Percentiles rank a stretch among this genome's conserved stretches.
Evolutionary conservation across 2,329 filamentous ascomycete species (phyloP).

Genomic region (Fusarium sp.): DNA sequence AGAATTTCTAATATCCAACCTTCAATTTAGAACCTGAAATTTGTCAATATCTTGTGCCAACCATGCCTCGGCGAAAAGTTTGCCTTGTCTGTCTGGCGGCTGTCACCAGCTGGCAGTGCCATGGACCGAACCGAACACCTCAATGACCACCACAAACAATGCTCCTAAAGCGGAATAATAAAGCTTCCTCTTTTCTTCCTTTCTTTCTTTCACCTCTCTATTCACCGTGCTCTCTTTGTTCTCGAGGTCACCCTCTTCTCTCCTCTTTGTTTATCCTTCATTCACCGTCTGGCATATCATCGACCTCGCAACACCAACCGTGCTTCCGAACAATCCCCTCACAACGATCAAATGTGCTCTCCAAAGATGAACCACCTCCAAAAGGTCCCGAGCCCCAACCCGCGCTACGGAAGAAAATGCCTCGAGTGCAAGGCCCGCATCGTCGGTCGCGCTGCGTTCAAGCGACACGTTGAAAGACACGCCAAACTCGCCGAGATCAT

Average conservation of each 20-base stretch:
- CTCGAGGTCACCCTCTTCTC: background rate
- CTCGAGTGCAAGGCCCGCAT: slow-evolving; percentile 14
- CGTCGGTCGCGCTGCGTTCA: slow-evolving; percentile 1
- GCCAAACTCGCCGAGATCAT: slow-evolving; percentile 11
- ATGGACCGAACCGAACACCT: background rate
- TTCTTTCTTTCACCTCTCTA: background rate
- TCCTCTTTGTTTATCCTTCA: background rate
- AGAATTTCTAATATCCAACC: background rate
- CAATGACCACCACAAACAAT: background rate
- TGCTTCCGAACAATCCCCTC: background rate
- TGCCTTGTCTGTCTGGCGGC: background rate
- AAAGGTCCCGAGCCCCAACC: background rate
- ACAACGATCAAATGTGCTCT: background rate
- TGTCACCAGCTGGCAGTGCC: background rate
- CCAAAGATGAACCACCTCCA: background rate
- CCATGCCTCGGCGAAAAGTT: background rate
- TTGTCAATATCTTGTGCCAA: background rate
- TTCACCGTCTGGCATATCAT: background rate
- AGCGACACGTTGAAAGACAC: slow-evolving; percentile 19
- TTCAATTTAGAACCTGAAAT: background rate
- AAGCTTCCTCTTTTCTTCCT: background rate
- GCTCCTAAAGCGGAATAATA: background rate
- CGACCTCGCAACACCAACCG: background rate
- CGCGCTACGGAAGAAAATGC: background rate
- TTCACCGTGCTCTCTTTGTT: background rate